Conservation (phyloP, 1,139 yeast genomes). For the Yamadazyma atlantica region DNA sequence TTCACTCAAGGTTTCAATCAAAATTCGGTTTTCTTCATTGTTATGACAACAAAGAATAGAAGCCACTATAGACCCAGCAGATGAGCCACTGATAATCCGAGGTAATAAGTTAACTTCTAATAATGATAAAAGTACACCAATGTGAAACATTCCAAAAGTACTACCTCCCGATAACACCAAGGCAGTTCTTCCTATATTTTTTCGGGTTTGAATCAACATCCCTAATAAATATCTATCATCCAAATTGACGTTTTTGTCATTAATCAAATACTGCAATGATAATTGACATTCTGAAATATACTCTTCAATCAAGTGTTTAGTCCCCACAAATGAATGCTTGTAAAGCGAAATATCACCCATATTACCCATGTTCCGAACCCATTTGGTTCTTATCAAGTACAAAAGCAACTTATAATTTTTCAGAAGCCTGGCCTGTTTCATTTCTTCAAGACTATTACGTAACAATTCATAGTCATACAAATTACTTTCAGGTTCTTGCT, state of each 20-base stretch:
- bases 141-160: conserved; percentile 87
- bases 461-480: conserved; percentile 73
- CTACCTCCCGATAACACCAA: conserved; percentile 93
- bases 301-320: conserved; percentile 79
- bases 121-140: conserved; percentile 84
- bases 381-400: conserved; percentile 76
- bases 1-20: conserved; percentile 54
- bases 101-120: conserved; percentile 77
- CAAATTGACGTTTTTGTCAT: conserved; percentile 44
- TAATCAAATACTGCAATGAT: conserved; percentile 53
- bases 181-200: conserved; percentile 92
- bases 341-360: conserved; percentile 83
- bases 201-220: conserved; percentile 82
- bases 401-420: conserved; percentile 62
- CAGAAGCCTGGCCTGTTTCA: conserved; percentile 57
- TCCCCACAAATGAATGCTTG: conserved; percentile 79
- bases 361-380: conserved; percentile 84
- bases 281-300: conserved; percentile 75
- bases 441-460: conserved; percentile 50
- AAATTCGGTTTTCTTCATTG: conserved; percentile 64
- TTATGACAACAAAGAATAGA: conserved; percentile 80
- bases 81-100: conserved; percentile 87
- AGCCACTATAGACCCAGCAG: conserved; percentile 96
- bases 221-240: conserved; percentile 73
- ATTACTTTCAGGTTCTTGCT: conserved; percentile 54